Conservation (phyloP, 345 rosid species). For the Acer negundo region DNA sequence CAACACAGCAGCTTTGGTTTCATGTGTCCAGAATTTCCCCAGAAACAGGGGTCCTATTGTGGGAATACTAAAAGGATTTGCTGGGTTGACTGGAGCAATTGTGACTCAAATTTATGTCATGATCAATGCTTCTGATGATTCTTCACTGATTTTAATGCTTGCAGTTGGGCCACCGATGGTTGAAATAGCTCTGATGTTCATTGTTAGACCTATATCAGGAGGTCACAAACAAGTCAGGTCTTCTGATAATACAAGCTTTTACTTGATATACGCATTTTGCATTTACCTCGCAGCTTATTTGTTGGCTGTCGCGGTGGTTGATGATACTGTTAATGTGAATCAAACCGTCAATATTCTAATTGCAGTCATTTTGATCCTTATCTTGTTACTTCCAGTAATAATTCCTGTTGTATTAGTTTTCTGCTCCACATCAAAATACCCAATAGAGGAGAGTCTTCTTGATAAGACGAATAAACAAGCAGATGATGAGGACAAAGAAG, state of each 20-base stretch:
- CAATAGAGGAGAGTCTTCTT: conserved; percentile 36
- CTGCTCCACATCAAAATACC: conserved; percentile 20
- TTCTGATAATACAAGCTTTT: conserved; percentile 51
- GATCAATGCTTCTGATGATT: conserved; percentile 57
- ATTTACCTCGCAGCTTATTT: conserved; percentile 64
- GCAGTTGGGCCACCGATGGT: conserved; percentile 74
- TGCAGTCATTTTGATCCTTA: conserved; percentile 47
- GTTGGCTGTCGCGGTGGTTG: conserved; percentile 64
- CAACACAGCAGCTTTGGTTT: conserved; percentile 80
- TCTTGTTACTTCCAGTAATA: conserved; percentile 55
- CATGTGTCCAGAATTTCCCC: conserved; percentile 88
- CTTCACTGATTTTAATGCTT: conserved; percentile 72
- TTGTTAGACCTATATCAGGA: conserved; percentile 64
- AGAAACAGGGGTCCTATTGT: conserved; percentile 80
- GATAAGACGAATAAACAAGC: conserved; percentile 31
- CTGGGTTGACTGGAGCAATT: conserved; percentile 93
- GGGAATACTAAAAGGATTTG: conserved; percentile 86
- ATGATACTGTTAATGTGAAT: conserved; percentile 56
- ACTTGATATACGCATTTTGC: conserved; percentile 57
- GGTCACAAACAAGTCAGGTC: conserved; percentile 54
- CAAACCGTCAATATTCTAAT: conserved; percentile 40
- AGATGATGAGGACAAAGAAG: conserved; percentile 28
- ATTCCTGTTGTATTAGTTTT: conserved; percentile 55
- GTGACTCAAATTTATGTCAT: conserved; percentile 71
- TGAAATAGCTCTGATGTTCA: conserved; percentile 59